These are phyloP conservation scores for Nicotiana otophora DNA, from an alignment of 257 asterid genomes.

Conservation along the genomic window DNA sequence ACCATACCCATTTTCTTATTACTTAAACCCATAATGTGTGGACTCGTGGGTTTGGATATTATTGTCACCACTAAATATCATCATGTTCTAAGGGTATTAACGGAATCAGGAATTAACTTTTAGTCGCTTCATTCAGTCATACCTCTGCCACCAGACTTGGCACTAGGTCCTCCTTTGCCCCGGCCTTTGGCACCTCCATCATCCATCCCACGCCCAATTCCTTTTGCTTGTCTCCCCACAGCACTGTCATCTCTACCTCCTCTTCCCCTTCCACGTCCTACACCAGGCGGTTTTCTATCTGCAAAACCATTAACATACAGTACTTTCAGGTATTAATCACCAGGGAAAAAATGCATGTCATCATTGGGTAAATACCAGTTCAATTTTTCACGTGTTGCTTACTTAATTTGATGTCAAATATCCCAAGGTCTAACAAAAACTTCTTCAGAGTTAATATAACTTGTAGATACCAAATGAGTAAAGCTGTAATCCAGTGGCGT, in stretches of 20 bases:
- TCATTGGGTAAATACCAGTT: too few species aligned
- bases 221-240: slow-evolving; percentile 37
- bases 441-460: too few species aligned
- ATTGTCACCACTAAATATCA: not conserved
- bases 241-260: slow-evolving; percentile 41
- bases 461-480: too few species aligned
- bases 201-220: slow-evolving; percentile 51
- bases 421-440: too few species aligned
- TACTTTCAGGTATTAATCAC: too few species aligned
- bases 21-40: too few species aligned
- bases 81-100: not conserved
- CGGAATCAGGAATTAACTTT: not conserved
- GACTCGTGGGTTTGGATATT: too few species aligned
- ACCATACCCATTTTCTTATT: too few species aligned
- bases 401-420: too few species aligned
- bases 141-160: slow-evolving; percentile 40
- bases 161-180: slow-evolving; percentile 41
- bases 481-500: too few species aligned
- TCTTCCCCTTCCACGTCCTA: slow-evolving; percentile 70
- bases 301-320: slow-evolving; percentile 3
- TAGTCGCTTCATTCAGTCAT: not conserved
- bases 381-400: too few species aligned
- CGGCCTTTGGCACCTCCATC: slow-evolving; percentile 51
- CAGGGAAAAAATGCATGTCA: too few species aligned
- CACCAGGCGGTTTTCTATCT: slow-evolving; percentile 63